Conservation (phyloP, 2,329 filamentous ascomycete genomes). For the Nemania sp. region DNA sequence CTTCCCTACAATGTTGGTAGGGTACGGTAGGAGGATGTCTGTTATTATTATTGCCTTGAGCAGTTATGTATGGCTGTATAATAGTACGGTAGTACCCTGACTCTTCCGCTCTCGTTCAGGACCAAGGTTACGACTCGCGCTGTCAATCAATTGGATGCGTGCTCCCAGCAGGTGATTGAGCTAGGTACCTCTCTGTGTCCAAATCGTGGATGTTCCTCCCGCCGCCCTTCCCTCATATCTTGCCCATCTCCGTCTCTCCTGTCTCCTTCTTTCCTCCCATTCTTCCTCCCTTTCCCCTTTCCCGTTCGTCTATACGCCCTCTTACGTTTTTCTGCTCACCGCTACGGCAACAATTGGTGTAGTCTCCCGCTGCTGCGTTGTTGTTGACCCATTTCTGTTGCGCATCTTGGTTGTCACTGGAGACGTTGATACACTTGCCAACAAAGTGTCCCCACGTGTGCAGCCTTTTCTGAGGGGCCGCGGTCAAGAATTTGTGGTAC, state of each 20-base stretch:
- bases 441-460: constrained; percentile 34
- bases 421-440: constrained; percentile 26
- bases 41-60: constrained; percentile 6
- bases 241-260: constrained; percentile 35
- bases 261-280: constrained; percentile 24
- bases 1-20: no score
- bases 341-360: constrained; percentile 18
- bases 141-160: constrained; percentile 25
- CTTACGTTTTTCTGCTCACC: constrained; percentile 19
- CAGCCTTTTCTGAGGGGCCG: constrained; percentile 33
- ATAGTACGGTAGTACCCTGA: constrained; percentile 17
- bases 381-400: constrained; percentile 18
- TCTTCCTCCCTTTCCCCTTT: constrained; percentile 29
- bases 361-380: constrained; percentile 21
- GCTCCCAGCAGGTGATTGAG: constrained; percentile 33
- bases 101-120: constrained; percentile 22
- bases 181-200: constrained; percentile 1
- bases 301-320: constrained; percentile 27
- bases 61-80: constrained; percentile 2
- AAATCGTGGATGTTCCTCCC: constrained; percentile 33
- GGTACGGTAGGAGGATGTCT: no score
- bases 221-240: constrained; percentile 39
- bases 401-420: constrained; percentile 29
- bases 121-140: constrained; percentile 29
- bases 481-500: constrained; percentile 32